A percentile compares a stretch with the other conserved stretches of the same genome.
Evolutionary conservation across 352 stramenopile species (phyloP).

Genomic region (Pythium pyrilobum): DNA sequence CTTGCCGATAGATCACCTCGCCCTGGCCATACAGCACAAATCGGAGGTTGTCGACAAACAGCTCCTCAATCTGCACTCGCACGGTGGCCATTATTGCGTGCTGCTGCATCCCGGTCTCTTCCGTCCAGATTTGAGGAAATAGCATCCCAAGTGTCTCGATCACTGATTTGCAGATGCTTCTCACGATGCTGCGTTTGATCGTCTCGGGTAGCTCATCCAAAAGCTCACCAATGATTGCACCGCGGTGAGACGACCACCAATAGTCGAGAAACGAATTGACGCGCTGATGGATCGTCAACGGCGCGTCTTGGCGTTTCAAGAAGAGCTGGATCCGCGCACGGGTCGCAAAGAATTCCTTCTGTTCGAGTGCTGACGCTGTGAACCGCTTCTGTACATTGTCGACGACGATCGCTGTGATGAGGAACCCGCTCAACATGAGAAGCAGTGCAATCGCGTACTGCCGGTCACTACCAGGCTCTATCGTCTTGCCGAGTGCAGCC

Average conservation of each 20-base stretch:
- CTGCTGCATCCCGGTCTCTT: not conserved
- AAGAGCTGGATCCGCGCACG: slow-evolving; percentile 42
- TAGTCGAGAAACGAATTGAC: slow-evolving; percentile 44
- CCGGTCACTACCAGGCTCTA: slow-evolving; percentile 30
- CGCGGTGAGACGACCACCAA: slow-evolving; percentile 42
- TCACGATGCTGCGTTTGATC: slow-evolving; percentile 54
- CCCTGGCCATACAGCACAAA: slow-evolving; percentile 61
- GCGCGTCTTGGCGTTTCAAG: slow-evolving; percentile 34
- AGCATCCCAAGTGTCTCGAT: slow-evolving; percentile 40
- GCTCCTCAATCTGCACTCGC: slow-evolving; percentile 30
- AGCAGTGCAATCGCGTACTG: slow-evolving; percentile 36
- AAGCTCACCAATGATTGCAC: slow-evolving; percentile 33
- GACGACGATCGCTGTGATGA: slow-evolving; percentile 43
- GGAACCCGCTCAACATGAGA: slow-evolving; percentile 47
- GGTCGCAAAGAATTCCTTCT: slow-evolving; percentile 41
- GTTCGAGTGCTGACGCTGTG: slow-evolving; percentile 39
- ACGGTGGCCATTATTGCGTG: not conserved
- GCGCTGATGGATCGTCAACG: slow-evolving; percentile 33
- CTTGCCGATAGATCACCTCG: slow-evolving; percentile 55
- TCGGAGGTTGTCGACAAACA: slow-evolving; percentile 42
- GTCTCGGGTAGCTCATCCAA: slow-evolving; percentile 41
- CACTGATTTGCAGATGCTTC: slow-evolving; percentile 46
- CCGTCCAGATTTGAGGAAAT: slow-evolving; percentile 17
- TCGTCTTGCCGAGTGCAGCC: slow-evolving; percentile 27
- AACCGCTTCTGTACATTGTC: slow-evolving; percentile 51